Base-by-base conservation (phyloP, 2,329 filamentous ascomycete genomes). In the Fusarium sp. region DNA sequence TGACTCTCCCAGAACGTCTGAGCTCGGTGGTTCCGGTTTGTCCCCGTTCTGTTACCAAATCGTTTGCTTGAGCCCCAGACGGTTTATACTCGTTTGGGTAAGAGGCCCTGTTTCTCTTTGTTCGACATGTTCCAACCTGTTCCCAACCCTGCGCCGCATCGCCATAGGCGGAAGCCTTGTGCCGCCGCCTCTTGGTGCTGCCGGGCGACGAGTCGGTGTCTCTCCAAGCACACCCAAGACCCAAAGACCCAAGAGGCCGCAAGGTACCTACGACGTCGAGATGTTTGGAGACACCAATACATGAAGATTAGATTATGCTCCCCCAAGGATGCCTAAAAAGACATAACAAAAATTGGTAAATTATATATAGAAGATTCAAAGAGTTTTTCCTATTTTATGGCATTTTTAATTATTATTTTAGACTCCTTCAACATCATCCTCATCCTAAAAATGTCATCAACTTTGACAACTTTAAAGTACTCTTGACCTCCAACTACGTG, bases 11-110 rank as follows among this genome's bases (percentile, higher is more conserved):
- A 49, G 23, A 50, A 33, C 10, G 46, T 51, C 61, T 64, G 63
- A 50, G 40, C 46, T 71, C 69, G 72, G 69, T 64, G 58, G 60
- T 64, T 68, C 73, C 72, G 73, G 67, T 70, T 68, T 72, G 68
- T 73, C 67, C 71, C 62, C 65, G 62, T 56, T 61, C 71, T 73
- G 64, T 74, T 74, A 74, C 73, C 63, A 74, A 73, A 74, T 74
- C 69, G 73, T 68, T 74, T 74, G 46, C 66, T 34, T 64, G 59
- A 63, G 58, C 62, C 65, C 69, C 63, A 64, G 65, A 18, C 44
- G 20, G 29, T n/a, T 44, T 60, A 70, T 70, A 58, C 73, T 65
- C 27, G 2, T 69, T 72, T 36, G 16, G 59, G 73, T 60, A 67
- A 73, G 61, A 55, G 55, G 25, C 59, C 69, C 55, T 68, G 64